These are phyloP conservation scores for Mycena latifolia DNA, from an alignment of 768 basidiomycete species.

Conservation along the genomic window DNA sequence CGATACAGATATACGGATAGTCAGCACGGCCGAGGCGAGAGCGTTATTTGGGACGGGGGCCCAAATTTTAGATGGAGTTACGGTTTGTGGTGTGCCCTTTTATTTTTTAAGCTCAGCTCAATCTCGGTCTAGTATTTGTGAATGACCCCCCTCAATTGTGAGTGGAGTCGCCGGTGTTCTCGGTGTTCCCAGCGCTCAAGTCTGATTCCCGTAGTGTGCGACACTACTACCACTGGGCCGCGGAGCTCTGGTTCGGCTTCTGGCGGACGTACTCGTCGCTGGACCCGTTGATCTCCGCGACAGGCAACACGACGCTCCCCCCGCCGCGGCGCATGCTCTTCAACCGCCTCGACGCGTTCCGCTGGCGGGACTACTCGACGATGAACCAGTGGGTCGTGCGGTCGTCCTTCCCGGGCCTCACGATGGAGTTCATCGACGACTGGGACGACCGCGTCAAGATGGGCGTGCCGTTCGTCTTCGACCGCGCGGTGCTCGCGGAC, in stretches of 20 bases:
- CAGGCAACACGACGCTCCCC: constrained; percentile 80
- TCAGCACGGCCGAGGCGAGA: constrained; percentile 76
- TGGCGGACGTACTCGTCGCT: constrained; percentile 93
- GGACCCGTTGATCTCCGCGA: constrained; percentile 73
- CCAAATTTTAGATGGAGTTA: constrained; percentile 80
- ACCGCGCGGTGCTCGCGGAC: constrained; percentile 89
- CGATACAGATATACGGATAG: constrained; percentile 82
- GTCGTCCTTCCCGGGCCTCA: constrained; percentile 82
- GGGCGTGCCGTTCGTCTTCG: constrained; percentile 80
- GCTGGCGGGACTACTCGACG: constrained; percentile 91
- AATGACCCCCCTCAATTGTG: constrained; percentile 92
- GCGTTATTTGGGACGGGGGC: constrained; percentile 80
- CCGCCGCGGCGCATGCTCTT: constrained; percentile 83
- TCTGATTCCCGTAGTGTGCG: constrained; percentile 68
- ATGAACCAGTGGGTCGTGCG: constrained; percentile 94
- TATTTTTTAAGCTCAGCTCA: not conserved
- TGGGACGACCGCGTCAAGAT: constrained; percentile 85
- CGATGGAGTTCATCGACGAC: constrained; percentile 86
- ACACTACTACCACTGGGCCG: constrained; percentile 96
- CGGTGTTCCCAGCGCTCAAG: not conserved
- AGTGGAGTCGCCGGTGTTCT: constrained; percentile 38
- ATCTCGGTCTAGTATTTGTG: constrained; percentile 64
- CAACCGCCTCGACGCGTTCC: constrained; percentile 74
- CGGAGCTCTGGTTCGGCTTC: constrained; percentile 92
- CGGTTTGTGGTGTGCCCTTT: constrained; percentile 56